These are phyloP conservation scores for Saksenaea vasiformis DNA, from an alignment of 371 early-diverging fungal species.

Conservation along the genomic window DNA sequence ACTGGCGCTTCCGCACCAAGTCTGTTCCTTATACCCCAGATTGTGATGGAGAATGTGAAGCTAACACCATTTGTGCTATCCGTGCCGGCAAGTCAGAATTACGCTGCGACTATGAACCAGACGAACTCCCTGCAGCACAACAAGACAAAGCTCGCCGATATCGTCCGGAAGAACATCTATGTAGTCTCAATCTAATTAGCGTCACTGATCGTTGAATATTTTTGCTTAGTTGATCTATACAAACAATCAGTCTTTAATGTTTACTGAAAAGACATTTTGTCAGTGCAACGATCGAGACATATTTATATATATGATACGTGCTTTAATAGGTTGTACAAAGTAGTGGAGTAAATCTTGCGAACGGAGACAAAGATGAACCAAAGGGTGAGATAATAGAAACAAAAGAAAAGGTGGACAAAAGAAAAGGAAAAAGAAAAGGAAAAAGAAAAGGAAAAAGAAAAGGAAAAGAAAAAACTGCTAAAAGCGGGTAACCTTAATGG, in stretches of 20 bases:
- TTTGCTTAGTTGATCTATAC: neutral
- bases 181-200: slow-evolving; percentile 8
- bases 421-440: neutral
- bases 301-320: neutral
- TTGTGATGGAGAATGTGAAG: slow-evolving; percentile 46
- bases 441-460: neutral
- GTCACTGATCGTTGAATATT: neutral
- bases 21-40: slow-evolving; percentile 31
- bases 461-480: neutral
- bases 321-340: slow-evolving; percentile 11
- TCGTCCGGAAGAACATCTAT: slow-evolving; percentile 12
- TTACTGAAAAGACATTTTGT: too few species aligned
- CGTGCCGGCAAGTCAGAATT: slow-evolving; percentile 58
- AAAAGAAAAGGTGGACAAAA: neutral
- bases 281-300: too few species aligned
- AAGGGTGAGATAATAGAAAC: neutral
- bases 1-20: slow-evolving; percentile 45
- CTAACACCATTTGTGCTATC: slow-evolving; percentile 47
- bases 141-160: neutral
- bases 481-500: neutral
- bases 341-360: neutral
- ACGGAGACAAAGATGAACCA: neutral
- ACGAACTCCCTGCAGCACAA: slow-evolving; percentile 13
- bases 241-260: too few species aligned
- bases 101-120: slow-evolving; percentile 47